Evolutionary conservation across 2,329 filamentous ascomycete genomes (phyloP).

Genomic region (Fusarium marasasianum): DNA sequence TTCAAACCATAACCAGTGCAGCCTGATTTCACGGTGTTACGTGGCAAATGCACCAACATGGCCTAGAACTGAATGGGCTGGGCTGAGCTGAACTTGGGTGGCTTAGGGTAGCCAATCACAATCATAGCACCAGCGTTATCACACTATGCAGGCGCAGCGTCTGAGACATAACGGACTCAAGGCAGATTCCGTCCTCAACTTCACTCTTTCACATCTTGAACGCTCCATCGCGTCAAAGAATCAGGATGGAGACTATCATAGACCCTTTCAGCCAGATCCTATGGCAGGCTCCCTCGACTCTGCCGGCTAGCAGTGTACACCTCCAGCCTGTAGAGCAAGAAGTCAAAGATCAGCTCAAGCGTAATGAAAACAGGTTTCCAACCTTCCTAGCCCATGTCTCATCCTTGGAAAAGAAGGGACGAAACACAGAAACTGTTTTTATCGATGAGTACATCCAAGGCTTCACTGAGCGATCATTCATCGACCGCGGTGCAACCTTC

Average conservation of each 20-base stretch:
- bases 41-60: background rate
- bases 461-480: background rate
- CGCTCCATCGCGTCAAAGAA: rapidly evolving
- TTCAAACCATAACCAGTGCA: background rate
- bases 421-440: background rate
- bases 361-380: background rate
- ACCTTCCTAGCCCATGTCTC: background rate
- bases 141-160: background rate
- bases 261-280: background rate
- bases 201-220: rapidly evolving
- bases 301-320: rapidly evolving
- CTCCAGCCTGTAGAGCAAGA: rapidly evolving
- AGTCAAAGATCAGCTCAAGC: background rate
- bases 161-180: background rate
- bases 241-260: background rate
- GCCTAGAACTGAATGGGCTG: background rate
- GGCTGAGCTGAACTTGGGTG: background rate
- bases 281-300: background rate
- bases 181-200: background rate
- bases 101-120: background rate
- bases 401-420: background rate
- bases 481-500: background rate
- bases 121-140: rapidly evolving
- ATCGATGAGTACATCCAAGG: background rate
- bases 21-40: background rate